Percentiles rank a stretch among this genome's conserved stretches.
These are phyloP conservation scores for Botrytis hyacinthi DNA, from an alignment of 2,329 filamentous ascomycete genomes.

Conservation along the genomic window DNA sequence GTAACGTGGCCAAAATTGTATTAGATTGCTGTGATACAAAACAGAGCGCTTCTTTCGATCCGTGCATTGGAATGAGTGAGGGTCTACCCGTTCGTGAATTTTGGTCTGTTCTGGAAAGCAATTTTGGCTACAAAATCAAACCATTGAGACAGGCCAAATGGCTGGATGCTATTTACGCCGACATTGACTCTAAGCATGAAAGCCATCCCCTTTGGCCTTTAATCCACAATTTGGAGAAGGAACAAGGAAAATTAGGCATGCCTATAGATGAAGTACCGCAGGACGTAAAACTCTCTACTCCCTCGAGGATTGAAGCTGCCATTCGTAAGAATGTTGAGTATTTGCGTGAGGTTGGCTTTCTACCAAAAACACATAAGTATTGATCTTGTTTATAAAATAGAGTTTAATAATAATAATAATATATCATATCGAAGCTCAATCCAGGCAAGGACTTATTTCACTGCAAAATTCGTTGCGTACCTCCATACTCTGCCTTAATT, in stretches of 20 bases:
- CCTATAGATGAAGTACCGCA: slow-evolving; percentile 8
- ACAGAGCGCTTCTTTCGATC: background rate
- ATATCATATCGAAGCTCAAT: background rate
- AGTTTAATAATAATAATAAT: background rate
- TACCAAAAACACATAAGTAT: slow-evolving; percentile 22
- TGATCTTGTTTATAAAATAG: background rate
- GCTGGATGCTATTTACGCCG: slow-evolving; percentile 1
- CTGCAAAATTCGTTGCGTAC: background rate
- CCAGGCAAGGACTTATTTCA: background rate
- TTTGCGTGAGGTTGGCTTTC: slow-evolving; percentile 12
- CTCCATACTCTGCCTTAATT: background rate
- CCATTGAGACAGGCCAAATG: slow-evolving; percentile 14
- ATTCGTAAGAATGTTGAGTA: slow-evolving; percentile 19
- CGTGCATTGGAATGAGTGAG: slow-evolving; percentile 1
- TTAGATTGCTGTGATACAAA: slow-evolving; percentile 11
- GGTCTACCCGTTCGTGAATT: slow-evolving; percentile 20
- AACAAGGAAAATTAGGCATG: slow-evolving; percentile 16
- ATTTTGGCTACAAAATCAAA: slow-evolving; percentile 15
- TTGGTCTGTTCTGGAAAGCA: slow-evolving; percentile 12
- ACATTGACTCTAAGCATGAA: slow-evolving; percentile 11
- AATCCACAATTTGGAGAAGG: slow-evolving; percentile 26
- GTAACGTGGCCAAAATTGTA: slow-evolving; percentile 23
- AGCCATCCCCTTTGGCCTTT: slow-evolving; percentile 13
- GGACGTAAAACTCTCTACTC: background rate
- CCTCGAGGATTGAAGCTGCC: slow-evolving; percentile 11